Conservation (phyloP, 2,329 filamentous ascomycete genomes). For the Fusarium luffae region DNA sequence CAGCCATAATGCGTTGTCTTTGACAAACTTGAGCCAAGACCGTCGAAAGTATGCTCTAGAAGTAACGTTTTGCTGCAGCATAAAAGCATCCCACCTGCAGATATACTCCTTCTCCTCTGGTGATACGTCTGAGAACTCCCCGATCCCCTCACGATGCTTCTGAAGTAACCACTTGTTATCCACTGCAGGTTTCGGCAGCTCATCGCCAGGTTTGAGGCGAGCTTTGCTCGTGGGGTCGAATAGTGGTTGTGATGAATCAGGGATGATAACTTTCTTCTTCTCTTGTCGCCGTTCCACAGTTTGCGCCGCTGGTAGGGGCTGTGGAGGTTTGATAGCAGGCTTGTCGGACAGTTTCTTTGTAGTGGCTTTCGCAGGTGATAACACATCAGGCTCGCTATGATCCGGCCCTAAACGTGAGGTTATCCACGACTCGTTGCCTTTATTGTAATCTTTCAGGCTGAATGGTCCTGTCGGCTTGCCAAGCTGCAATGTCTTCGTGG, state of each 20-base stretch:
- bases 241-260: constrained; percentile 63
- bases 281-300: constrained; percentile 21
- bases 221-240: constrained; percentile 68
- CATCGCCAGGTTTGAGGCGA: constrained; percentile 60
- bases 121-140: constrained; percentile 67
- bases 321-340: constrained; percentile 26
- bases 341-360: constrained; percentile 44
- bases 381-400: constrained; percentile 42
- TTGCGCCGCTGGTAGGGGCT: constrained; percentile 8
- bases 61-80: constrained; percentile 62
- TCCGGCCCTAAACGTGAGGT: constrained; percentile 55
- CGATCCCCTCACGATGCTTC: constrained; percentile 68
- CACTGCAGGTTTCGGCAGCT: constrained; percentile 56
- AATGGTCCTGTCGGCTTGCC: constrained; percentile 57
- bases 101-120: constrained; percentile 68
- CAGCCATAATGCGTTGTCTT: constrained; percentile 64
- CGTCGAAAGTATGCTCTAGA: constrained; percentile 64
- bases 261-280: constrained; percentile 55
- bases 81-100: constrained; percentile 67
- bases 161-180: constrained; percentile 67
- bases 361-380: constrained; percentile 39
- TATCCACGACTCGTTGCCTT: constrained; percentile 60
- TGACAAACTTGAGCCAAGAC: constrained; percentile 63
- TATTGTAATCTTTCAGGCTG: constrained; percentile 56
- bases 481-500: constrained; percentile 56